These are phyloP conservation scores for Aphanomyces astaci DNA, from an alignment of 352 stramenopile species.

Conservation along the genomic window DNA sequence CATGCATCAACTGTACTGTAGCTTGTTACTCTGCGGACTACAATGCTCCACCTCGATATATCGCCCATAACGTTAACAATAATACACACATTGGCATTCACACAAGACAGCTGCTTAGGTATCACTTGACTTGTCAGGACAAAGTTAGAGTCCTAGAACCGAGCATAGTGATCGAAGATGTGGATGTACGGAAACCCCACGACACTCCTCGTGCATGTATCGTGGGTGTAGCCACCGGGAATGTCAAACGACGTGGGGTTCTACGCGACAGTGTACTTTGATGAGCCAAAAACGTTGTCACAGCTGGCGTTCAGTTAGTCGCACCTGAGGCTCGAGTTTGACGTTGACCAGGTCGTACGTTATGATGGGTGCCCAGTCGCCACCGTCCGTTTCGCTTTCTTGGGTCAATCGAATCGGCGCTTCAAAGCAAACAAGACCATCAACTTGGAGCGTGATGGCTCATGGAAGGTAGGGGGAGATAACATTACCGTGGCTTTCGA, in stretches of 20 bases:
- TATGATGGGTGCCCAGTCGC: conserved; percentile 41
- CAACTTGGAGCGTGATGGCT: too few species aligned
- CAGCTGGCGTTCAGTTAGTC: too few species aligned
- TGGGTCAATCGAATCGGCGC: conserved; percentile 59
- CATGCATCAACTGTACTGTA: too few species aligned
- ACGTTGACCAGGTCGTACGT: conserved; percentile 58
- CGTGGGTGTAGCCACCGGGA: conserved; percentile 46
- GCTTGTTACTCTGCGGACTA: too few species aligned
- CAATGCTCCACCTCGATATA: too few species aligned
- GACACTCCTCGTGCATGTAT: conserved; percentile 49
- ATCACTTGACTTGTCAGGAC: too few species aligned
- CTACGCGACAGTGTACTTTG: neutral
- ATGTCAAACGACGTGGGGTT: conserved; percentile 35
- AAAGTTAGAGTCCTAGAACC: too few species aligned
- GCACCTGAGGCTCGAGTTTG: conserved; percentile 39
- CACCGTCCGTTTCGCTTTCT: conserved; percentile 39
- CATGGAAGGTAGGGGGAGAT: neutral
- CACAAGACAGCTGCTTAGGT: too few species aligned
- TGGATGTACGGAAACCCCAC: conserved; percentile 73
- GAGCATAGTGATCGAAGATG: conserved; percentile 62
- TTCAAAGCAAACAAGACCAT: conserved; percentile 20
- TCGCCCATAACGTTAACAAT: too few species aligned
- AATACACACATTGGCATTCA: too few species aligned
- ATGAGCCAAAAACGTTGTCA: too few species aligned
- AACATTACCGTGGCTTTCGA: conserved; percentile 31